phyloP scores from a whole-genome alignment of 192 early-diverging fungal genomes.

The Coemansia guatemalensis region DNA sequence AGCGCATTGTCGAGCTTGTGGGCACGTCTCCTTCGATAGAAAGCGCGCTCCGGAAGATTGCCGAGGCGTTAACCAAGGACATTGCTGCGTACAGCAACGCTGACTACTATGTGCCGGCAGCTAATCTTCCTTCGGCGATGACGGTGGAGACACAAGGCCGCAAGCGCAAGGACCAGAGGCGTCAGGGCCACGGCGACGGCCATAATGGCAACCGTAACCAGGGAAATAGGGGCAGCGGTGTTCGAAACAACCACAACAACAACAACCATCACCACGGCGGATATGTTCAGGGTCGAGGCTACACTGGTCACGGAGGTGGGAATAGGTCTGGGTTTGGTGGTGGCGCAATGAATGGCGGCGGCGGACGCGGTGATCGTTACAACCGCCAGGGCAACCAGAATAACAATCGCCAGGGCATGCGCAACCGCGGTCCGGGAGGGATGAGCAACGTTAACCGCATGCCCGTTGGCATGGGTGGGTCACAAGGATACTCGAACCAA shows the following conservation, averaged over 20 bases:
- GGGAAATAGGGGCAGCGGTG: conserved; percentile 16
- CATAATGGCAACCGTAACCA: conserved; percentile 11
- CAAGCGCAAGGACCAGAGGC: conserved; percentile 37
- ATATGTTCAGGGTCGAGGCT: conserved; percentile 9
- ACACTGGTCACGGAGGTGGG: neutral
- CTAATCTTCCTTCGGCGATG: conserved; percentile 50
- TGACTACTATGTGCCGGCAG: conserved; percentile 47
- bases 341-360: conserved; percentile 5
- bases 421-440: conserved; percentile 14
- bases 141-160: conserved; percentile 43
- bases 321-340: conserved; percentile 3
- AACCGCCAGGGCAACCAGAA: conserved; percentile 16
- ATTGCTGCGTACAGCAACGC: conserved; percentile 34
- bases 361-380: conserved; percentile 30
- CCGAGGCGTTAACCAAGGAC: conserved; percentile 34
- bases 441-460: conserved; percentile 40
- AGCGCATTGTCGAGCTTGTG: conserved; percentile 43
- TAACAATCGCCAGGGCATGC: conserved; percentile 25
- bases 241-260: conserved; percentile 9
- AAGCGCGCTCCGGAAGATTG: conserved; percentile 29
- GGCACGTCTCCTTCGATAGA: conserved; percentile 31
- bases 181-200: conserved; percentile 21
- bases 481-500: conserved; percentile 5
- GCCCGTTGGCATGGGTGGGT: conserved; percentile 17
- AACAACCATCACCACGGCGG: conserved; percentile 5